phyloP scores from a whole-genome alignment of 2,329 filamentous ascomycete species.

The Colletotrichum tropicicola region DNA sequence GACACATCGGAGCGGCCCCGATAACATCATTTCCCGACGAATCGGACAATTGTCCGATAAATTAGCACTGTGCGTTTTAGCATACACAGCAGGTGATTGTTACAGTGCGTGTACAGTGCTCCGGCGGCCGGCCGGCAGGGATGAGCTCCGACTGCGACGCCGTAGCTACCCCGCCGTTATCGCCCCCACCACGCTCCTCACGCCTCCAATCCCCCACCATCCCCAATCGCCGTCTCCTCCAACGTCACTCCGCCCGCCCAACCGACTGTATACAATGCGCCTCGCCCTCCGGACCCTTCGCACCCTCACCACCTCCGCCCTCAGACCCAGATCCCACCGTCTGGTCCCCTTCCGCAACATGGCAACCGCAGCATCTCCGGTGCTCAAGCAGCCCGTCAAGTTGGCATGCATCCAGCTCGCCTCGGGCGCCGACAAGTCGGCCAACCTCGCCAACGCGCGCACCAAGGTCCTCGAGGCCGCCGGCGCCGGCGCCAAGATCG shows the following conservation, averaged over 20 bases:
- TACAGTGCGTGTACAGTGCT: neutral
- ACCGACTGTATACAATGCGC: conserved; percentile 11
- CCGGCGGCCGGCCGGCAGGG: conserved; percentile 9
- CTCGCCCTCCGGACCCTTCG: conserved; percentile 17
- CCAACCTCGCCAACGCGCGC: conserved; percentile 84
- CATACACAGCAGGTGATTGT: neutral
- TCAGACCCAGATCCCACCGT: neutral
- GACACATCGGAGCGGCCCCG: conserved; percentile 10
- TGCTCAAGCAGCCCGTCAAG: conserved; percentile 81
- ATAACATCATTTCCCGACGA: conserved; percentile 12
- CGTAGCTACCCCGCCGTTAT: conserved; percentile 27
- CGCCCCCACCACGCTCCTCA: conserved; percentile 4
- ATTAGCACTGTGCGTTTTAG: neutral
- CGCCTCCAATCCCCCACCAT: neutral
- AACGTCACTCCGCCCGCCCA: conserved; percentile 4
- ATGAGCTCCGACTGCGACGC: conserved; percentile 17
- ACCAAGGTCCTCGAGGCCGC: conserved; percentile 86
- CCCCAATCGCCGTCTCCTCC: neutral
- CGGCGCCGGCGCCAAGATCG: conserved; percentile 78
- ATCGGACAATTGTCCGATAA: conserved; percentile 19
- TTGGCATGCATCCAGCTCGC: conserved; percentile 85
- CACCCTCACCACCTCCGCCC: neutral
- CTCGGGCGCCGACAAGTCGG: conserved; percentile 81
- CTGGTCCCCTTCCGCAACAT: conserved; percentile 27
- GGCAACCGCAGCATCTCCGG: conserved; percentile 40